Base-by-base conservation (phyloP, 495 filamentous ascomycete genomes). In the Penicillium goetzii region DNA sequence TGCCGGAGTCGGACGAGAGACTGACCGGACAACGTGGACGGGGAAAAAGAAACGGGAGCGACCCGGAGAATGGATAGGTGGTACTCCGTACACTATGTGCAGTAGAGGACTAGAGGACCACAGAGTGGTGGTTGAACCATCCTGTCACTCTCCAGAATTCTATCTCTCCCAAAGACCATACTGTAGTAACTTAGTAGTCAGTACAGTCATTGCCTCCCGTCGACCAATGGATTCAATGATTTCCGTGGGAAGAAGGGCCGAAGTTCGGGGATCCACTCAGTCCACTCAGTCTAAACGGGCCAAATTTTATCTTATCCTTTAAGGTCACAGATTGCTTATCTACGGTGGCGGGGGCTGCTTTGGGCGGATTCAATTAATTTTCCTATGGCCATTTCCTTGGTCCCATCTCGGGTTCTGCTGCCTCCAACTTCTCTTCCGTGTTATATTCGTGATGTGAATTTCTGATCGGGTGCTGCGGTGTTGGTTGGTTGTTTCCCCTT, bases 241-340 rank as follows among this genome's bases (percentile, higher is more conserved):
- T 67, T 62, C 66, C 59, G 66, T 65, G 61, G 67, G 60, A 61
- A 68, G 66, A 59, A 60, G 49, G 76, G 69, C 76, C 76, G 76
- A 79, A 75, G 45, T 74, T 78, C 74, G 76, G 76, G 75, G 63
- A 57, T 53, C 65, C 50, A 53, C 50, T 17, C 50, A 8, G 19
- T 1, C 7, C 28, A 53, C 50, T 17, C 50, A 8, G 19, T 1
- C 7, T 14, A 50, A 50, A 63, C 56, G 8, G 23, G 57, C 10
- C 8, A 17, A 17, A 50, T 61, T 71, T 79, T 78, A 76, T 71
- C 73, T 74, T 71, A 78, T 78, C 62, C 43, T 64, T 76, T 79
- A 65, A 72, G 69, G 76, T 79, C 76, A 79, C 75, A 78, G 70
- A 67, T 64, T 75, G 59, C 68, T 79, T 79, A 77, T 79, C 74